These are phyloP conservation scores for Fusarium sp. DNA, from an alignment of 2,329 filamentous ascomycete genomes.

Conservation along the genomic window DNA sequence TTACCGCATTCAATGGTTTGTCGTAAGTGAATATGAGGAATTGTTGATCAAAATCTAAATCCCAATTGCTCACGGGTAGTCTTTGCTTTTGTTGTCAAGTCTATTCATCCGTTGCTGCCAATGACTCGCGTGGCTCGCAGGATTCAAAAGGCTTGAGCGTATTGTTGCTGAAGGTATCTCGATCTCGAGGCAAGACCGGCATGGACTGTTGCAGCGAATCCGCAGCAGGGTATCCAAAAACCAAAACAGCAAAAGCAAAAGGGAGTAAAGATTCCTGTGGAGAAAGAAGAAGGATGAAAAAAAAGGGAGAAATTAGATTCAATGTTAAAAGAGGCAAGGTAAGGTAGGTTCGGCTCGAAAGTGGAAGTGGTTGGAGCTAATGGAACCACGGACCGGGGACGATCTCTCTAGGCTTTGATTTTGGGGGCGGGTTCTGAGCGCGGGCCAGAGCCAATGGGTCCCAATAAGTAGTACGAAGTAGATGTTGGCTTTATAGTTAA, in stretches of 20 bases:
- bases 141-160: conserved; percentile 10
- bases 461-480: not conserved
- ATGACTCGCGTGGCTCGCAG: conserved; percentile 23
- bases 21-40: conserved; percentile 1
- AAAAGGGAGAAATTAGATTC: conserved; percentile 34
- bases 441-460: conserved; percentile 5
- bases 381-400: conserved; percentile 31
- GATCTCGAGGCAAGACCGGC: conserved; percentile 2
- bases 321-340: conserved; percentile 29
- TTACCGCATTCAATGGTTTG: conserved; percentile 4
- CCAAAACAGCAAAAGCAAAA: not conserved
- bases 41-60: conserved; percentile 1
- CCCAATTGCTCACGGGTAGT: not conserved
- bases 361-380: conserved; percentile 26
- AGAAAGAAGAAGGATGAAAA: conserved; percentile 1
- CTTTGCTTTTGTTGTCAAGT: conserved; percentile 17
- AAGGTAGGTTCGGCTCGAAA: conserved; percentile 20
- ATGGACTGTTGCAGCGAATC: not conserved
- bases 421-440: conserved; percentile 8
- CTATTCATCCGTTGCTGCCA: conserved; percentile 22
- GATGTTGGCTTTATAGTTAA: not conserved
- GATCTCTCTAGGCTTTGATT: conserved; percentile 19
- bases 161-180: conserved; percentile 11
- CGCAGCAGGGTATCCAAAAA: not conserved
- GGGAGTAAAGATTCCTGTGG: not conserved